Evolutionary conservation across 169 alveolate genomes (phyloP).

Genomic region (Sarcocystis neurona): DNA sequence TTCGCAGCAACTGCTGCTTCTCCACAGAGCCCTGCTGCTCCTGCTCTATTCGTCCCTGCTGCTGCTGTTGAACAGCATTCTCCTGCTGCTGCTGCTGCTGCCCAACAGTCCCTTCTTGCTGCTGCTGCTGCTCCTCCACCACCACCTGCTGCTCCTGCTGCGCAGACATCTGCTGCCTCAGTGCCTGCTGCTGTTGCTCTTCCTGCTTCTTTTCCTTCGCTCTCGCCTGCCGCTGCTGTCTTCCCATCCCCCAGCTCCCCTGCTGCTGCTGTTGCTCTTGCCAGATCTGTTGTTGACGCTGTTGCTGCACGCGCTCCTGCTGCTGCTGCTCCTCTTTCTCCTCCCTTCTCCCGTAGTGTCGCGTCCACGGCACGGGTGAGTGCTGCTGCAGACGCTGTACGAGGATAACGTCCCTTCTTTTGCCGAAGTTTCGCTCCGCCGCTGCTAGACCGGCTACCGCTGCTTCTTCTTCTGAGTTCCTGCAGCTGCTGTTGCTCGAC

Average conservation of each 20-base stretch:
- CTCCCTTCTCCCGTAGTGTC: neutral
- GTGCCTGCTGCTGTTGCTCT: neutral
- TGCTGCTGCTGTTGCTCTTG: no score
- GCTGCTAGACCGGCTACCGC: no score
- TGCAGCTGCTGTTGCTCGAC: neutral
- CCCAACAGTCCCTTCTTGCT: neutral
- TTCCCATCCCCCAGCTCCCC: no score
- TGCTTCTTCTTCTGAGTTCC: no score
- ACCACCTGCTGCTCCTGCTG: no score
- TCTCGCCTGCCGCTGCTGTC: no score
- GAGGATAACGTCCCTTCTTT: no score
- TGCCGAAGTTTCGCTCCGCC: no score
- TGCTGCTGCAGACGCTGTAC: no score
- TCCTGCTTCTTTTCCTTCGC: neutral
- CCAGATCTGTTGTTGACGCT: neutral
- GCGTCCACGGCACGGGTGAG: no score
- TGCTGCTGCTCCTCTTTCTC: neutral
- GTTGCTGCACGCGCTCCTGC: neutral
- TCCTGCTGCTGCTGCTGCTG: neutral
- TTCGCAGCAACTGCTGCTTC: neutral
- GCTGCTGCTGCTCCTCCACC: neutral
- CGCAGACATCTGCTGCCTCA: no score
- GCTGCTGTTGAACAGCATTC: no score
- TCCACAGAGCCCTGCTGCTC: neutral
- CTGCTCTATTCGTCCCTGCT: neutral